phyloP scores from a whole-genome alignment of 2,329 filamentous ascomycete genomes.

The Stemphylium vesicarium region DNA sequence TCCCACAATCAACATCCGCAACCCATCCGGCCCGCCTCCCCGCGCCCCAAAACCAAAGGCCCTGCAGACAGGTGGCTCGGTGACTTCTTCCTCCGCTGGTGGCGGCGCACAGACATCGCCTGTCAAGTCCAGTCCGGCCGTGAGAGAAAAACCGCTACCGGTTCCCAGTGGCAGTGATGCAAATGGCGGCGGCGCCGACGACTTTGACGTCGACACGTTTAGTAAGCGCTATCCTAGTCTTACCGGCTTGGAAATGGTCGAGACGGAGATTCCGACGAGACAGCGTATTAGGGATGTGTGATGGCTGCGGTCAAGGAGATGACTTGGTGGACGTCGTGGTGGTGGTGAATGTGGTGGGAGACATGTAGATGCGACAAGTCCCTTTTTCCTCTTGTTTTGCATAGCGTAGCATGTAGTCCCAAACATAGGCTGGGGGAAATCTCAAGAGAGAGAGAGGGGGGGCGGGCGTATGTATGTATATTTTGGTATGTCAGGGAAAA shows the following conservation, averaged over 20 bases:
- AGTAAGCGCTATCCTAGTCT: conserved; percentile 86
- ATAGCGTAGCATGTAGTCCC: conserved; percentile 5
- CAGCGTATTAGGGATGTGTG: conserved; percentile 31
- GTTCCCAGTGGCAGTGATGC: conserved; percentile 4
- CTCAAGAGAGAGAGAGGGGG: neutral
- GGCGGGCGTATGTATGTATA: neutral
- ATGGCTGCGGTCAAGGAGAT: neutral
- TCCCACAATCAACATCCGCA: conserved; percentile 37
- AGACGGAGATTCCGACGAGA: conserved; percentile 61
- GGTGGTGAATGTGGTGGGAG: no score
- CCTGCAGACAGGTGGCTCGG: conserved; percentile 56
- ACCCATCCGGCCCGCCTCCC: conserved; percentile 50
- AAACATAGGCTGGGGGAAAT: no score
- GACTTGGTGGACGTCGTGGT: no score
- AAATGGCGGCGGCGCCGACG: conserved; percentile 59
- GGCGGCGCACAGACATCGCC: conserved; percentile 13
- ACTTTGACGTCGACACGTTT: conserved; percentile 71
- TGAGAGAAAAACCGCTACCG: conserved; percentile 32
- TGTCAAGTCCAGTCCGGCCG: neutral
- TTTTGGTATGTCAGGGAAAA: no score
- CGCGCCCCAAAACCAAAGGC: conserved; percentile 66
- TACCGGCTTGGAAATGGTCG: conserved; percentile 85
- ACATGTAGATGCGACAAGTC: no score
- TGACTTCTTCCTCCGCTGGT: conserved; percentile 5
- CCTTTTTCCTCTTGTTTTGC: neutral